phyloP scores from a whole-genome alignment of 148 eudicot species.

The Dysphania ambrosioides region DNA sequence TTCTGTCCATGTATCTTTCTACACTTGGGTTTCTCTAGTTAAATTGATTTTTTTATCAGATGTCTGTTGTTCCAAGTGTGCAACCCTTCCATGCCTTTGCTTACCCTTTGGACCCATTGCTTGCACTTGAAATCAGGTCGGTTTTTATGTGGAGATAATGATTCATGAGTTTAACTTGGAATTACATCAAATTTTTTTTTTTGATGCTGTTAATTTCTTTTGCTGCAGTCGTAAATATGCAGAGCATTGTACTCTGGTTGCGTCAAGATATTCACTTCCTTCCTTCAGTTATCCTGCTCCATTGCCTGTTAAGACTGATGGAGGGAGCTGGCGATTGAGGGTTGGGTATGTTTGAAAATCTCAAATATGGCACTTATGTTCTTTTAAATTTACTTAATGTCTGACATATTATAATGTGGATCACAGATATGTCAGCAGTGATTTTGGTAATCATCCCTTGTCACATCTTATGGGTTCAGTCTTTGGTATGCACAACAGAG shows the following conservation, averaged over 20 bases:
- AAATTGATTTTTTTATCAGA: conserved; percentile 35
- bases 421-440: conserved; percentile 95
- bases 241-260: conserved; percentile 77
- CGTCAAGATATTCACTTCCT: conserved; percentile 79
- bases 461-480: conserved; percentile 99
- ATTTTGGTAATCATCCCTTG: conserved; percentile 95
- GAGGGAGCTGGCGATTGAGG: conserved; percentile 70
- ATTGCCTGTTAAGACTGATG: conserved; percentile 57
- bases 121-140: conserved; percentile 91
- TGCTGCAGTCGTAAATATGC: conserved; percentile 83
- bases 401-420: conserved; percentile 15
- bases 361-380: background rate
- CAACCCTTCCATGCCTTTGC: conserved; percentile 99
- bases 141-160: conserved; percentile 14
- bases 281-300: conserved; percentile 71
- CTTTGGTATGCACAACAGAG: conserved; percentile 87
- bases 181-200: background rate
- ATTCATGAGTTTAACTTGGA: background rate
- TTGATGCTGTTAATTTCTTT: conserved; percentile 5
- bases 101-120: conserved; percentile 91
- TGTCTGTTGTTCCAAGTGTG: conserved; percentile 86
- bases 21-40: conserved; percentile 1
- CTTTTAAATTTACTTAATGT: background rate
- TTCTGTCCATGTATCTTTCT: background rate
- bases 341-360: conserved; percentile 57